phyloP scores from a whole-genome alignment of 208 protist genomes.

The Wallacemonas sp. region DNA sequence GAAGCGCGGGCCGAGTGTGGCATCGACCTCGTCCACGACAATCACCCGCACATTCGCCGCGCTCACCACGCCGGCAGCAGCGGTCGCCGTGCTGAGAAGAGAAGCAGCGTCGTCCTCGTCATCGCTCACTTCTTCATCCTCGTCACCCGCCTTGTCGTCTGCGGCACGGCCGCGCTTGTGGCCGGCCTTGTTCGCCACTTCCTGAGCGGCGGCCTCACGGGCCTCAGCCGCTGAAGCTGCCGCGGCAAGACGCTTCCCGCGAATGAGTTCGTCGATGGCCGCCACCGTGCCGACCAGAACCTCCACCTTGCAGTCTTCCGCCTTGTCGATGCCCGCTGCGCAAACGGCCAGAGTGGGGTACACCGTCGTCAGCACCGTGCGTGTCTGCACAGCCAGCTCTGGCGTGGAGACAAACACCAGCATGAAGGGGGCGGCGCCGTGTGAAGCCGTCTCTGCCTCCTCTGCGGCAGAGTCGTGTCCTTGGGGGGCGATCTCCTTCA shows the following conservation, averaged over 20 bases:
- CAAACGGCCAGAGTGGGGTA: slow-evolving; percentile 66
- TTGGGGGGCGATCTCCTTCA: slow-evolving; percentile 20
- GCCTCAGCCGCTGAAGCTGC: slow-evolving; percentile 38
- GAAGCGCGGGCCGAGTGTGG: slow-evolving; percentile 86
- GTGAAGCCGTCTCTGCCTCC: not conserved
- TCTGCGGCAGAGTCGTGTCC: not conserved
- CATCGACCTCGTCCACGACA: slow-evolving; percentile 89
- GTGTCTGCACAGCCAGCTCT: slow-evolving; percentile 86
- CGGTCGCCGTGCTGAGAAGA: not conserved
- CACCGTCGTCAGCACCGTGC: slow-evolving; percentile 60
- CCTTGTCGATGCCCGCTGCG: slow-evolving; percentile 71
- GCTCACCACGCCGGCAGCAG: slow-evolving; percentile 34
- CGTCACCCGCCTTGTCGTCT: slow-evolving; percentile 13
- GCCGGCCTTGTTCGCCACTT: not conserved
- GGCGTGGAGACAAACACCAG: slow-evolving; percentile 89
- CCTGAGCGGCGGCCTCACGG: slow-evolving; percentile 19
- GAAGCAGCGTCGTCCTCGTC: slow-evolving; percentile 22
- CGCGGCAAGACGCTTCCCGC: slow-evolving; percentile 41
- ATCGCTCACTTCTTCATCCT: slow-evolving; percentile 19
- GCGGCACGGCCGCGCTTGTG: slow-evolving; percentile 21
- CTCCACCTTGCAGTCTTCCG: slow-evolving; percentile 33
- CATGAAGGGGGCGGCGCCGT: slow-evolving; percentile 55
- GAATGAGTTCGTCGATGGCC: slow-evolving; percentile 72
- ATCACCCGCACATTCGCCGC: slow-evolving; percentile 65
- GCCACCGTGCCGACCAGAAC: slow-evolving; percentile 79